Percentiles rank a stretch among this genome's conserved stretches.
phyloP scores from a whole-genome alignment of 2,329 filamentous ascomycete species.

The Fusarium camptoceras region DNA sequence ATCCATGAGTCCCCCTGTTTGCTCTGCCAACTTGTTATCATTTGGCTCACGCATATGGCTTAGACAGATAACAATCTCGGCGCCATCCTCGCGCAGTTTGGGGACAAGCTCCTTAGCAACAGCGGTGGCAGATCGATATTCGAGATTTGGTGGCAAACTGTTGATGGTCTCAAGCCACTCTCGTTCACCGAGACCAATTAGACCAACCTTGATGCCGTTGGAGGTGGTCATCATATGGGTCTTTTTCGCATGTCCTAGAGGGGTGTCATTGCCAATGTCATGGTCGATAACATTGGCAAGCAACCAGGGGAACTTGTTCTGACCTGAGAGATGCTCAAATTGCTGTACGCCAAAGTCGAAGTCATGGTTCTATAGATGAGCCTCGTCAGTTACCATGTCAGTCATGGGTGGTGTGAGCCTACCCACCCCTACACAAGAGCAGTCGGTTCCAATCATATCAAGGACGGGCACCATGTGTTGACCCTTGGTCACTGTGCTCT shows the following conservation, averaged over 20 bases:
- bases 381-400: slow-evolving; percentile 16
- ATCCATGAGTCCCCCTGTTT: slow-evolving; percentile 80
- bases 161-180: slow-evolving; percentile 95
- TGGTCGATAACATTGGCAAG: slow-evolving; percentile 90
- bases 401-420: slow-evolving; percentile 34
- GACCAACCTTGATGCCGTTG: slow-evolving; percentile 86
- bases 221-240: slow-evolving; percentile 82
- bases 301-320: slow-evolving; percentile 90
- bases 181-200: slow-evolving; percentile 86
- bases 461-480: slow-evolving; percentile 90
- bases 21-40: slow-evolving; percentile 84
- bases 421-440: slow-evolving; percentile 83
- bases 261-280: slow-evolving; percentile 77
- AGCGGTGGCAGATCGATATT: slow-evolving; percentile 82
- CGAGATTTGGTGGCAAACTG: slow-evolving; percentile 80
- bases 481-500: slow-evolving; percentile 89
- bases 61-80: slow-evolving; percentile 84
- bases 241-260: slow-evolving; percentile 80
- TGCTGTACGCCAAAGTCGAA: slow-evolving; percentile 90
- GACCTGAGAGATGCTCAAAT: slow-evolving; percentile 76
- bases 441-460: slow-evolving; percentile 81
- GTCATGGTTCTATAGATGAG: slow-evolving; percentile 78
- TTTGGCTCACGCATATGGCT: slow-evolving; percentile 91
- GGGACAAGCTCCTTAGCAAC: slow-evolving; percentile 83
- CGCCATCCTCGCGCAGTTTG: slow-evolving; percentile 77